These are phyloP conservation scores for Xerocomus nothofagi DNA, from an alignment of 1,284 basidiomycete genomes.

Conservation along the genomic window DNA sequence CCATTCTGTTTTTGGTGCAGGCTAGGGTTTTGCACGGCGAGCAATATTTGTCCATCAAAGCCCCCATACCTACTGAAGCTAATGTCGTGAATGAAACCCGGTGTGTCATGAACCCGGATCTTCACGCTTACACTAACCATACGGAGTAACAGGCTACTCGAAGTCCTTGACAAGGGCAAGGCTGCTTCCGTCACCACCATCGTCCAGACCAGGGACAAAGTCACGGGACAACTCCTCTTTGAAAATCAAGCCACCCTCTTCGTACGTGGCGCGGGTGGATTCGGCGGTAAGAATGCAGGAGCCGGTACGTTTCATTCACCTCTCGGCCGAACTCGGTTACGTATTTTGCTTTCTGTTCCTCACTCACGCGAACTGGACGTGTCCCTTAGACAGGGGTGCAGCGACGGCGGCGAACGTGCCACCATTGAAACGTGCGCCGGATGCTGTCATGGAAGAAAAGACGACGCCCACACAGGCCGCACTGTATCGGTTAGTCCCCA, in stretches of 20 bases:
- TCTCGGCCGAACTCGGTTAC: constrained; percentile 4
- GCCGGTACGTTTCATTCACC: constrained; percentile 50
- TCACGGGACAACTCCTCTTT: constrained; percentile 80
- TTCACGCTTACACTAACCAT: constrained; percentile 2
- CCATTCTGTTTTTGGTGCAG: constrained; percentile 36
- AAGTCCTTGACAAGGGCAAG: constrained; percentile 90
- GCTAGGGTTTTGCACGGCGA: constrained; percentile 98
- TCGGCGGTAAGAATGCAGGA: constrained; percentile 88
- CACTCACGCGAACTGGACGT: not conserved
- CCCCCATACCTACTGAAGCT: constrained; percentile 83
- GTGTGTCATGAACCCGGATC: constrained; percentile 37
- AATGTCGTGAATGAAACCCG: constrained; percentile 79
- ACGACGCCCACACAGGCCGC: constrained; percentile 84
- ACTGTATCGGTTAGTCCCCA: constrained; percentile 72
- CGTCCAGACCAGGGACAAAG: constrained; percentile 79
- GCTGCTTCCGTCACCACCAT: constrained; percentile 84
- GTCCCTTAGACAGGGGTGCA: constrained; percentile 76
- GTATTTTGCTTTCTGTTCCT: not conserved
- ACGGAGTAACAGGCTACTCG: constrained; percentile 53
- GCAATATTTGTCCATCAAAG: constrained; percentile 91
- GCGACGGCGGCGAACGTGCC: constrained; percentile 84
- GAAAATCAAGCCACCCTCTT: constrained; percentile 94
- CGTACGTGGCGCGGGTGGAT: constrained; percentile 92
- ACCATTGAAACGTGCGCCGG: constrained; percentile 84
- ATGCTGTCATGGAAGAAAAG: constrained; percentile 85